phyloP scores from a whole-genome alignment of 352 stramenopile species.

The Globisporangium heterothallicum region DNA sequence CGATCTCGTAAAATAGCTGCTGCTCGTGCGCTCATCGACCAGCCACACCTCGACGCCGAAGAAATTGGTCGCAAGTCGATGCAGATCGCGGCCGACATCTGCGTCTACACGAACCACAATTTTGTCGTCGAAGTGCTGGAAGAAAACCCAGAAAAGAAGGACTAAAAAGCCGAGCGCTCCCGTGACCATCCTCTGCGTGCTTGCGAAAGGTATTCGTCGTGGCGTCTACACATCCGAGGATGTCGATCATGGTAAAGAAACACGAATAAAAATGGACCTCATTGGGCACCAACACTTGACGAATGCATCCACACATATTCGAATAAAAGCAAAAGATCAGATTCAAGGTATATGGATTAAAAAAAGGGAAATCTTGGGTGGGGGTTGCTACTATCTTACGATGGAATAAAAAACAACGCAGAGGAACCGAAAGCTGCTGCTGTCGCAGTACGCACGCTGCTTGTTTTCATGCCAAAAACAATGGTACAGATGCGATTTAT shows the following conservation, averaged over 20 bases:
- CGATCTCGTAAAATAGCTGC: slow-evolving; percentile 76
- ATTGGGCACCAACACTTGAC: no score
- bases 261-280: no score
- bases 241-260: no score
- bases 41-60: slow-evolving; percentile 91
- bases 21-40: slow-evolving; percentile 93
- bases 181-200: no score
- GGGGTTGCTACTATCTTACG: slow-evolving; percentile 10
- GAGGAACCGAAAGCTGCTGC: background rate
- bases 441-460: no score
- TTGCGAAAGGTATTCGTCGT: no score
- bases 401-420: background rate
- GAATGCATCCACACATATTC: no score
- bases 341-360: slow-evolving; percentile 6
- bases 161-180: slow-evolving; percentile 15
- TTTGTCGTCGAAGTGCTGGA: slow-evolving; percentile 92
- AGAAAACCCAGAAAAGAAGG: slow-evolving; percentile 41
- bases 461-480: no score
- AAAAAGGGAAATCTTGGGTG: slow-evolving; percentile 8
- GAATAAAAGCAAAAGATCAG: no score
- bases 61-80: slow-evolving; percentile 92
- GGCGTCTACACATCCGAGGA: no score
- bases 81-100: slow-evolving; percentile 97
- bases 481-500: no score
- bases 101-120: slow-evolving; percentile 98